Evolutionary conservation across 2,329 filamentous ascomycete species (phyloP).

Genomic region (Nothophaeocryptopus gaeumannii): DNA sequence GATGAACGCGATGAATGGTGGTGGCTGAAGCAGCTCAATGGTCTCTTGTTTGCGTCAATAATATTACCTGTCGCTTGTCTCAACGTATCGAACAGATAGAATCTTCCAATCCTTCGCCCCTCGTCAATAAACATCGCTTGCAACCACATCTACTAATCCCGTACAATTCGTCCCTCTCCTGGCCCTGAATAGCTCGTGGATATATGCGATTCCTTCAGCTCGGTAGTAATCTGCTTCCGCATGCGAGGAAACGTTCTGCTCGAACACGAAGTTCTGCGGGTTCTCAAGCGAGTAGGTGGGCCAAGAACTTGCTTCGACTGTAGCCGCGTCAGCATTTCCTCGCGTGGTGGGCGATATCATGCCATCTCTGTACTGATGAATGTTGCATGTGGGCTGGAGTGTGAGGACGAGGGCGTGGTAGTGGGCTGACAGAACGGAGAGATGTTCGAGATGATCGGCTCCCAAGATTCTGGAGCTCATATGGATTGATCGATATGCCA

Average conservation of each 20-base stretch:
- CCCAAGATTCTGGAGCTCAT: conserved; percentile 23
- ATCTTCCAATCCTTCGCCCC: too few species aligned
- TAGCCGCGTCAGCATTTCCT: conserved; percentile 11
- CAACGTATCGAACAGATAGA: too few species aligned
- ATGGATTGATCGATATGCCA: conserved; percentile 31
- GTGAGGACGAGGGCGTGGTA: conserved; percentile 13
- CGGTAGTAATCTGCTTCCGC: conserved; percentile 47
- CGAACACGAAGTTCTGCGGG: conserved; percentile 51
- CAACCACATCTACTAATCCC: conserved; percentile 24
- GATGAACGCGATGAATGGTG: too few species aligned
- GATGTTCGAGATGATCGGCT: conserved; percentile 30
- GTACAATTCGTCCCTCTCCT: conserved; percentile 23
- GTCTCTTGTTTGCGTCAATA: too few species aligned
- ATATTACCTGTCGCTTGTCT: too few species aligned
- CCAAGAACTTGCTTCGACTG: conserved; percentile 38
- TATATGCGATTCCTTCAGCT: conserved; percentile 41
- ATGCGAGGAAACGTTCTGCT: conserved; percentile 43
- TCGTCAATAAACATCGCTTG: conserved; percentile 2
- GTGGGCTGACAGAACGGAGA: conserved; percentile 20
- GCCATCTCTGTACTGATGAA: background rate
- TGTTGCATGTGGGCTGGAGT: too few species aligned
- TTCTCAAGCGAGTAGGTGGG: conserved; percentile 42
- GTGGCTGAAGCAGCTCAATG: too few species aligned
- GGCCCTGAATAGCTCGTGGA: conserved; percentile 25
- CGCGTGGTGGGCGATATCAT: too few species aligned